Base-by-base conservation (phyloP, 768 basidiomycete genomes). In the Lactarius psammicola region DNA sequence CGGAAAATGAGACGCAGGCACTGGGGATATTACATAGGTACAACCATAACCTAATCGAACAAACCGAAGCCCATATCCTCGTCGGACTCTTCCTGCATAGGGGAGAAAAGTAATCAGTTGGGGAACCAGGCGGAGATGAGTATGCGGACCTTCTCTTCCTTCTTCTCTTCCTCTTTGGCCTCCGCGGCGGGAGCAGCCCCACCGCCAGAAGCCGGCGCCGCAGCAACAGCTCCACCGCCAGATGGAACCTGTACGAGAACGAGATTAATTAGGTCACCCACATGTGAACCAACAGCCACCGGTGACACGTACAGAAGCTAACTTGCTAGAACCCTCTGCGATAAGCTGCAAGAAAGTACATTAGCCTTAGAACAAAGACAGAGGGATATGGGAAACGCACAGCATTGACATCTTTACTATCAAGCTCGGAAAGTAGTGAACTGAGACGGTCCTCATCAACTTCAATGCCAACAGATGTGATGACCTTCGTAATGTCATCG, bases 41-140 rank as follows among this genome's bases (percentile, higher is more conserved):
- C 56, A 58, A 38, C 61, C 72, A 70, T 83, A 67, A 30, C 54
- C 61, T 88, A 97, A 83, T 97, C 95, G 84, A 97, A 97, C 70
- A 97, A 85, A 82, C 95, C 95, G 80, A 98, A 98, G 83, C 95
- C 94, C 94, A 97, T 97, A 81, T 97, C 95, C 73, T 97, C 95
- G 84, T 96, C 94, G 62, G 91, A 93, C 77, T 95, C 93, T 80
- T 93, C 90, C 89, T 94, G 75, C 38, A 33, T 54, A 49, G 60
- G 44, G 2, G 64, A 69, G 49, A 66, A 60, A 38, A 23, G 17
- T 31, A 5, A 38, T 59, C 3, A 64, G 56, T 58, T 31, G 49
- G 17, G 20, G 64, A 18, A 56, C 59, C 18, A 33, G 5, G 46
- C 54, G 26, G 15, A 30, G 31, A 68, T 59, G 30, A 54, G 4